Evolutionary conservation across 208 protist species (phyloP), one percentile per base, ranked within the genome.

Genomic region (Leptomonas seymouri): DNA sequence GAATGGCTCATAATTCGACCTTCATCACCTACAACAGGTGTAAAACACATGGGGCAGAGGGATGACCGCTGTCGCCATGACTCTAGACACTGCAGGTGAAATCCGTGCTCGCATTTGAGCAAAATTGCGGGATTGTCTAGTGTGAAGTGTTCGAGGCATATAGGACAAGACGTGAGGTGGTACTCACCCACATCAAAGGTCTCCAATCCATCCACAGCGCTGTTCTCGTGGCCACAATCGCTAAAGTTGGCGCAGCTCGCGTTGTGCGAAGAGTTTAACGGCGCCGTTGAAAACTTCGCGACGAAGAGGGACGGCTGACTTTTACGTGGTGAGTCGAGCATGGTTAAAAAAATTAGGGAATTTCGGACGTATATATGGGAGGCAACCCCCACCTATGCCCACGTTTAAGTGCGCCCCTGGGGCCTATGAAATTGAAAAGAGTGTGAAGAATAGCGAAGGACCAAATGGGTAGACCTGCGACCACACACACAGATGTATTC

Each of bases 61-160:
- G 79, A 49, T 1, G 83, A 86, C 8, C 90, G 82, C 71, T 93
- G 81, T 49, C 87, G 82, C 87, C 90, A 95, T 45, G 84, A 76
- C 72, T 93, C 84, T 18, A 93, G 71, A 67, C 90, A 95, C 78
- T 93, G 90, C 44, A 93, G 48, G 46, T 95, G 90, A 60, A 95
- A 90, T 18, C 84, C 81, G 63, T 95, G 90, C 31, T 83, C 85
- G 76, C 90, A 95, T 14, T 66, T 61, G 8, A 95, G 77, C 18
- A 95, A 49, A 48, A 95, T 84, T 1, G 90, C 90, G n/a, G 90
- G 90, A 39, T 93, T 95, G 41, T 87, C 80, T 0, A 91, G 71
- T 25, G 87, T 91, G 69, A 93, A 95, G 53, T 79, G 78, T 56
- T 95, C 86, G 11, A 95, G 50, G 68, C 90, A 93, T 31, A 95